phyloP scores from a whole-genome alignment of 1,284 basidiomycete species.

The Coniophora puteana region DNA sequence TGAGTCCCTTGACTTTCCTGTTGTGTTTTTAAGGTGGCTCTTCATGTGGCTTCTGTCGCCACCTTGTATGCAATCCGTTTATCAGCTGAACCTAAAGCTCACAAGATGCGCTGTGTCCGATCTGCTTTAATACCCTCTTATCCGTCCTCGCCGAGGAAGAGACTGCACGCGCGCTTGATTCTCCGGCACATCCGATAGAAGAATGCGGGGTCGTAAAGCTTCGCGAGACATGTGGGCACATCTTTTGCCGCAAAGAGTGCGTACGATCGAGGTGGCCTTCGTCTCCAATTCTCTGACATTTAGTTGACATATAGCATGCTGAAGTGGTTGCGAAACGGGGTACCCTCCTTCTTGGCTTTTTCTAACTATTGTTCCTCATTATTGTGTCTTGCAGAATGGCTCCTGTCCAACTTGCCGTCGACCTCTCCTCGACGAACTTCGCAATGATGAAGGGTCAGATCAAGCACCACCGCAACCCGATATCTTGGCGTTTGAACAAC shows the following conservation, averaged over 20 bases:
- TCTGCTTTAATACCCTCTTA: conserved; percentile 63
- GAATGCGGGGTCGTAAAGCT: conserved; percentile 66
- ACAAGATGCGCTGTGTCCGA: conserved; percentile 62
- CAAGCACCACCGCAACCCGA: too few relatives aligned
- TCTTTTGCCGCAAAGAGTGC: conserved; percentile 75
- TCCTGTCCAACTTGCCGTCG: conserved; percentile 63
- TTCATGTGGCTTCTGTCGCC: too few relatives aligned
- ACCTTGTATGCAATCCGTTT: conserved; percentile 26
- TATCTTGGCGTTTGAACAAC: too few relatives aligned
- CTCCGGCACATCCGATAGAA: conserved; percentile 64
- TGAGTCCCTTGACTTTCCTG: too few relatives aligned
- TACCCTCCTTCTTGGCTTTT: conserved; percentile 27
- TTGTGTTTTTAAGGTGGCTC: too few relatives aligned
- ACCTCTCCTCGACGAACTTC: conserved; percentile 39
- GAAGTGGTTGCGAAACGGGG: conserved; percentile 59
- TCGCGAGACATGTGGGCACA: conserved; percentile 58
- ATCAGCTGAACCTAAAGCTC: too few relatives aligned
- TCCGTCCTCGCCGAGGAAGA: conserved; percentile 72
- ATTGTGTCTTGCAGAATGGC: conserved; percentile 39
- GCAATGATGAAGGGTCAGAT: too few relatives aligned
- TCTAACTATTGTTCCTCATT: conserved; percentile 7
- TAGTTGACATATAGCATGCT: conserved; percentile 41
- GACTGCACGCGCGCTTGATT: conserved; percentile 66
- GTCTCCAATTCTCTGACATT: conserved; percentile 12
- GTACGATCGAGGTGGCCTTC: conserved; percentile 9